Evolutionary conservation across 2,329 filamentous ascomycete species (phyloP).

Genomic region (Trichoderma sp.): DNA sequence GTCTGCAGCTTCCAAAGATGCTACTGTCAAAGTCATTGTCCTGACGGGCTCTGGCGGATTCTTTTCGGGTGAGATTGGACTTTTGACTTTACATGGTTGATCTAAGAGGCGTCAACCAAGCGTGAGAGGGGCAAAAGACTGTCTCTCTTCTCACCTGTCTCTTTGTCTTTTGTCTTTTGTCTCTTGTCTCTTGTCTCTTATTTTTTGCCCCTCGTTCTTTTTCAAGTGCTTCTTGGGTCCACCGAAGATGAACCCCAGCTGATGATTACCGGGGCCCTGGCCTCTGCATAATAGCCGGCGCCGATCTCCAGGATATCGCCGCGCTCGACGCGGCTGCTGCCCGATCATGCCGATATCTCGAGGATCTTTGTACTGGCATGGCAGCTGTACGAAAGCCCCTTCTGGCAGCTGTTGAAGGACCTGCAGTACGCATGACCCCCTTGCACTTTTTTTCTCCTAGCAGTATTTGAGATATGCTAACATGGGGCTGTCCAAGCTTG

Average conservation of each 20-base stretch:
- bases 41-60: conserved; percentile 38
- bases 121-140: background rate
- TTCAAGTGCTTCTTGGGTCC: conserved; percentile 1
- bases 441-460: background rate
- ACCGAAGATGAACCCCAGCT: conserved; percentile 13
- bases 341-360: conserved; percentile 38
- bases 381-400: conserved; percentile 45
- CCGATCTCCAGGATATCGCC: conserved; percentile 41
- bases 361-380: conserved; percentile 44
- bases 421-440: conserved; percentile 44
- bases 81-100: background rate
- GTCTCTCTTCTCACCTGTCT: background rate
- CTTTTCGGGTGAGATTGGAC: conserved; percentile 28
- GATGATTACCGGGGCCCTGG: conserved; percentile 1
- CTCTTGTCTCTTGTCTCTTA: background rate
- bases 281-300: conserved; percentile 33
- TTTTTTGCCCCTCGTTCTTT: background rate
- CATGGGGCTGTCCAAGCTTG: conserved; percentile 38
- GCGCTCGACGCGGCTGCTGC: conserved; percentile 36
- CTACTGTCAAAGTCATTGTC: conserved; percentile 38
- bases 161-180: background rate
- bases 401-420: conserved; percentile 51
- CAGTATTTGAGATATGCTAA: conserved; percentile 18
- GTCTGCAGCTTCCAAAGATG: conserved; percentile 26
- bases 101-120: background rate